These are phyloP conservation scores for Metschnikowia koreensis DNA, from an alignment of 805 yeast species.

Conservation along the genomic window DNA sequence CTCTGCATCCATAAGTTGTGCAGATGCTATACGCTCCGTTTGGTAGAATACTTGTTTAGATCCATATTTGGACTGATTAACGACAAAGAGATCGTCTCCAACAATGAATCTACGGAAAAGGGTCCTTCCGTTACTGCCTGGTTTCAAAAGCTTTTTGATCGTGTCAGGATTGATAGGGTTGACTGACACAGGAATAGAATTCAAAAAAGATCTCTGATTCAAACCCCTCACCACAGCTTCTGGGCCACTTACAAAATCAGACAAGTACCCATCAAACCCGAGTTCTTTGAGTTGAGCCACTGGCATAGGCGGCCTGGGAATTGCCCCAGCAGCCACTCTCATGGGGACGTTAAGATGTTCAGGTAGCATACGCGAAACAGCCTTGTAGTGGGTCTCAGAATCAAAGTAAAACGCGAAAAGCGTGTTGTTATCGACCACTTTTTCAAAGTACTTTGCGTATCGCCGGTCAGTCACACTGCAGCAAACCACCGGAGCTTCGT, in stretches of 20 bases:
- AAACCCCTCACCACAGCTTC: slow-evolving; percentile 68
- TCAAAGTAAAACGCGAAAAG: slow-evolving; percentile 63
- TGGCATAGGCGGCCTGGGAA: slow-evolving; percentile 17
- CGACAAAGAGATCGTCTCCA: slow-evolving; percentile 51
- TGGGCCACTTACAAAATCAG: slow-evolving; percentile 76
- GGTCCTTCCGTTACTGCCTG: slow-evolving; percentile 39
- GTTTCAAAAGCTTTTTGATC: slow-evolving; percentile 35
- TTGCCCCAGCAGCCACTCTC: slow-evolving; percentile 42
- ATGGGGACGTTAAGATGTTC: slow-evolving; percentile 50
- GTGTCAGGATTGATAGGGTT: slow-evolving; percentile 40
- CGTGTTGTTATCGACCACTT: slow-evolving; percentile 52
- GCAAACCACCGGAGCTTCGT: slow-evolving; percentile 73
- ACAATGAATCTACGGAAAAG: slow-evolving; percentile 58
- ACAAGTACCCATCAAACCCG: slow-evolving; percentile 81
- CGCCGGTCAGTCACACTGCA: slow-evolving; percentile 50
- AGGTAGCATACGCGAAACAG: slow-evolving; percentile 38
- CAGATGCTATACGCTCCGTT: slow-evolving; percentile 32
- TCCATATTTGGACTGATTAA: slow-evolving; percentile 65
- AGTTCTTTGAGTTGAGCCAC: slow-evolving; percentile 35
- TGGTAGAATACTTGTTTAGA: slow-evolving; percentile 47
- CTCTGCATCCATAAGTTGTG: slow-evolving; percentile 30
- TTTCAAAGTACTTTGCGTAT: slow-evolving; percentile 57
- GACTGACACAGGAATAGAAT: slow-evolving; percentile 61
- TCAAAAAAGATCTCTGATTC: slow-evolving; percentile 48
- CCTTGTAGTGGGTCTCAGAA: slow-evolving; percentile 47